Conservation (phyloP, 2,329 filamentous ascomycete genomes). For the Fonsecaea nubica region DNA sequence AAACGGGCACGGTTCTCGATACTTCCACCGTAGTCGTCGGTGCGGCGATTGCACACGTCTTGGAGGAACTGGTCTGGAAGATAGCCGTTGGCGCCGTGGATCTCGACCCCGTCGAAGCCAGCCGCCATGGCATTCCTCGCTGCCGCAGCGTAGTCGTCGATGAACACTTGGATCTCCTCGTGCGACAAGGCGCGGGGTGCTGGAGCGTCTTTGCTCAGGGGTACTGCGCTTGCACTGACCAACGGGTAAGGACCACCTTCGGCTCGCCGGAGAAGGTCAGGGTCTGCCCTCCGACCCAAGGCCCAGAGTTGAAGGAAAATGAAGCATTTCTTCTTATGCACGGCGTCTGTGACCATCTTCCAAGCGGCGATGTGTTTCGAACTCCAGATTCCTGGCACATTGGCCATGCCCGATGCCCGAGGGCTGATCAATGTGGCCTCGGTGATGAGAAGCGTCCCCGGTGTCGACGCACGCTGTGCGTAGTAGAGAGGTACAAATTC, state of each 20-base stretch:
- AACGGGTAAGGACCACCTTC: constrained; percentile 44
- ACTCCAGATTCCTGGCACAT: constrained; percentile 32
- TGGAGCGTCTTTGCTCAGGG: neutral
- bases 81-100: constrained; percentile 61
- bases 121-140: constrained; percentile 60
- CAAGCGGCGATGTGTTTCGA: constrained; percentile 55
- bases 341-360: constrained; percentile 59
- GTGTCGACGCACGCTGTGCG: constrained; percentile 46
- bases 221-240: constrained; percentile 40
- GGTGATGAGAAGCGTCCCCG: constrained; percentile 47
- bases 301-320: constrained; percentile 53
- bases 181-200: constrained; percentile 36
- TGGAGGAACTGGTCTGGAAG: constrained; percentile 61
- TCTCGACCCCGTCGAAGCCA: constrained; percentile 62
- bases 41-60: constrained; percentile 54
- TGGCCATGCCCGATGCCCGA: constrained; percentile 12
- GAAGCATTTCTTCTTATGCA: constrained; percentile 59
- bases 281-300: constrained; percentile 48
- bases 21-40: constrained; percentile 57
- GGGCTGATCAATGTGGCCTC: constrained; percentile 26
- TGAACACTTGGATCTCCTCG: constrained; percentile 3
- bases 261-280: constrained; percentile 20
- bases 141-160: constrained; percentile 34
- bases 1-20: constrained; percentile 56
- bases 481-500: constrained; percentile 53